These are phyloP conservation scores for Graphilbum sp. DNA, from an alignment of 2,329 filamentous ascomycete genomes.

Conservation along the genomic window DNA sequence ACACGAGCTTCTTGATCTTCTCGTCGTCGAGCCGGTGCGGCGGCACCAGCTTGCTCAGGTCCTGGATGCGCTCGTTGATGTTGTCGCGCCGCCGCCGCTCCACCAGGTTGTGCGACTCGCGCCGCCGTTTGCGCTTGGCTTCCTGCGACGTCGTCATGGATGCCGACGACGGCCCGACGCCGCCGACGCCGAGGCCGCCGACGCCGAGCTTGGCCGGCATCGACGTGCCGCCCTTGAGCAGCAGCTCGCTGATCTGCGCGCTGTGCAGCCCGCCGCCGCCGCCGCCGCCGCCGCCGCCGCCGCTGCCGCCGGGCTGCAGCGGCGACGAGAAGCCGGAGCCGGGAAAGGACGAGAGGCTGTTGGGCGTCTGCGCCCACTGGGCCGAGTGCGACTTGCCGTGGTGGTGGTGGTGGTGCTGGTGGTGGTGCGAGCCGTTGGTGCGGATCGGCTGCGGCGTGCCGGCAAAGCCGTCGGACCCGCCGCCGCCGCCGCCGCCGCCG, in stretches of 20 bases:
- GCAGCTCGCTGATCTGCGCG: constrained; percentile 72
- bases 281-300: too few relatives aligned
- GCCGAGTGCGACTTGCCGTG: constrained; percentile 76
- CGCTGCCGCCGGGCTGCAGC: constrained; percentile 38
- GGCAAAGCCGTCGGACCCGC: constrained; percentile 52
- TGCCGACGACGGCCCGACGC: too few relatives aligned
- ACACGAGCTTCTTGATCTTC: constrained; percentile 86
- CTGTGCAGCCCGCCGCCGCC: too few relatives aligned
- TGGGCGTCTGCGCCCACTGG: constrained; percentile 79
- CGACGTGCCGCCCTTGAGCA: constrained; percentile 76
- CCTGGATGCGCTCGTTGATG: constrained; percentile 97
- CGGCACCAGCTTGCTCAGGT: constrained; percentile 84
- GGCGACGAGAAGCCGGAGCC: constrained; percentile 85
- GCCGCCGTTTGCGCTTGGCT: constrained; percentile 76
- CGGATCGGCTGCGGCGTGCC: constrained; percentile 56
- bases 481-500: too few relatives aligned
- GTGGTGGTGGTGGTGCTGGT: too few relatives aligned
- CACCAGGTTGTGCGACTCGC: constrained; percentile 92
- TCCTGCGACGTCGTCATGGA: constrained; percentile 57
- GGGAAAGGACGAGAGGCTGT: constrained; percentile 69
- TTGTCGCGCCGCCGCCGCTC: constrained; percentile 91
- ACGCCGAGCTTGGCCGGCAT: constrained; percentile 70
- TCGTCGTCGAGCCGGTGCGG: constrained; percentile 89
- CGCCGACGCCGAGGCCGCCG: too few relatives aligned
- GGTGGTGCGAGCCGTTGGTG: constrained; percentile 43